Evolutionary conservation across 371 early-diverging fungal species (phyloP), one percentile per base, ranked within the genome.

Genomic region (Mortierella sp.): DNA sequence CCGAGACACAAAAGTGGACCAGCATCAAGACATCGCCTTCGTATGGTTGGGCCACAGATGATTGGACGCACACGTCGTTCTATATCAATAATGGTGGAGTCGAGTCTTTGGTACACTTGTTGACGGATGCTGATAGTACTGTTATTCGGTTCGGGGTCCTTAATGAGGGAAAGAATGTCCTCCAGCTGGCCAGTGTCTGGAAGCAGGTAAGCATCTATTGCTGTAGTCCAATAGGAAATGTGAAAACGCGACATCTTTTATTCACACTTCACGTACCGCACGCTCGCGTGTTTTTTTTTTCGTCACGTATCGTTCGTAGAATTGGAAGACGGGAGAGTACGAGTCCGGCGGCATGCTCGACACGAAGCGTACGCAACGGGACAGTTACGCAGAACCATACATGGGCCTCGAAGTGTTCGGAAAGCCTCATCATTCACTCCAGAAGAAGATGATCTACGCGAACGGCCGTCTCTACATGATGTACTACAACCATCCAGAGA

Each of bases 241-340:
- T 18, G 4, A 51, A 74, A 74, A 1, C 14, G 43, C 74, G 73
- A n/a, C 71, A 75, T 71, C 75, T 51, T 70, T 74, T 65, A 56
- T 76, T 70, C 70, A 74, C 65, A 11, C 35, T 4, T 68, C 74
- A 76, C 51, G 21, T 21, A 5, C 51, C 1, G 5, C 16, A 51
- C 4, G 16, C 51, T 6, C 51, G 4, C 14, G 14, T 48, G 11
- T 6, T 4, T 21, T 49, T 49, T 16, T 49, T 49, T 51, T 18
- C 21, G 21, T 51, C 21, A 0, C 16, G 5, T 51, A 1, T 21
- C 21, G 3, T 51, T 21, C 18, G 21, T 51, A 51, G 51, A 7
- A 51, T 51, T 18, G 7, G 21, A 21, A 1, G 4, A 4, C 21
- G 21, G 21, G 21, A 6, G 16, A 21, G 51, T 51, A 51, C 18